Percentiles rank a stretch among this genome's conserved stretches.
phyloP scores from a whole-genome alignment of 2,329 filamentous ascomycete genomes.

The Sarocladiaceae sp. region DNA sequence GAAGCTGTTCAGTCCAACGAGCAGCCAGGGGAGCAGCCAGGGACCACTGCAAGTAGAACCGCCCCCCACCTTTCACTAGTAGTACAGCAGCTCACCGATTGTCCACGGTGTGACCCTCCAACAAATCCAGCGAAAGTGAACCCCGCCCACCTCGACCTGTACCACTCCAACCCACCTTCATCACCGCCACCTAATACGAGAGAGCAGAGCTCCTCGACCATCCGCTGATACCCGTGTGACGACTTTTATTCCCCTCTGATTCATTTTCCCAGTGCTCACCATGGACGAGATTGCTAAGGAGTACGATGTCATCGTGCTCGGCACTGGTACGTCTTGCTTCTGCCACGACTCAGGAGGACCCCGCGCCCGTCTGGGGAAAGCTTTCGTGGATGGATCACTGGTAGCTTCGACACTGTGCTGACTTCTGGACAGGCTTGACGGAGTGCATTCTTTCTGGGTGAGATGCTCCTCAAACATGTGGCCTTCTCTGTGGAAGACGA shows the following conservation, averaged over 20 bases:
- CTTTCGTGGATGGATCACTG: background rate
- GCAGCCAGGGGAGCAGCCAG: no score
- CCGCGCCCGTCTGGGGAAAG: conserved; percentile 9
- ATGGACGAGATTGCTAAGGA: conserved; percentile 99
- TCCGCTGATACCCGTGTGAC: conserved; percentile 6
- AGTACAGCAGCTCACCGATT: conserved; percentile 5
- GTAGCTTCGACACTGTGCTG: conserved; percentile 14
- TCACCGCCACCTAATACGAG: background rate
- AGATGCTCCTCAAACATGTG: conserved; percentile 21
- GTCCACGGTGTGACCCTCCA: conserved; percentile 2
- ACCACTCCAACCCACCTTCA: conserved; percentile 6
- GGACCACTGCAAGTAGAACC: background rate
- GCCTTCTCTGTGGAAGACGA: conserved; percentile 11
- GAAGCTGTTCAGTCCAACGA: no score
- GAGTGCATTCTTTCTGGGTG: conserved; percentile 99
- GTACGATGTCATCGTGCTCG: conserved; percentile 98
- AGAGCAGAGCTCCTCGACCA: conserved; percentile 9
- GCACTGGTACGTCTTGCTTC: conserved; percentile 68
- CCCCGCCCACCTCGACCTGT: conserved; percentile 9
- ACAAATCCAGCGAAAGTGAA: no score
- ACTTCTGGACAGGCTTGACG: conserved; percentile 65
- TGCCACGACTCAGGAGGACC: conserved; percentile 4
- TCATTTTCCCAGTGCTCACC: conserved; percentile 23
- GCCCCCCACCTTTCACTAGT: conserved; percentile 4
- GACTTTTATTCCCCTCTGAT: conserved; percentile 11